phyloP scores from a whole-genome alignment of 345 rosid species.

The Sapria himalayana region DNA sequence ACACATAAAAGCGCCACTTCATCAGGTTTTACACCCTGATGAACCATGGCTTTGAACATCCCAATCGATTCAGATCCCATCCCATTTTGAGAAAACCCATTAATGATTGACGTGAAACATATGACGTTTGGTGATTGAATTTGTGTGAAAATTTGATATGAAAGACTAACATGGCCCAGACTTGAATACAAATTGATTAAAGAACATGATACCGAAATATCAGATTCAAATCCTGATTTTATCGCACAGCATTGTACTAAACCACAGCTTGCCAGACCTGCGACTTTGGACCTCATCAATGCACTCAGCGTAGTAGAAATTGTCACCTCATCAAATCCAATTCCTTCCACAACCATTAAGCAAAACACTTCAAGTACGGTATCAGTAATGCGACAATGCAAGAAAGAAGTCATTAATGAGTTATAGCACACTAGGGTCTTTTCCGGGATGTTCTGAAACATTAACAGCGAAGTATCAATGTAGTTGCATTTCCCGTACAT shows the following conservation, averaged over 20 bases:
- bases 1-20: constrained; percentile 48
- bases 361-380: constrained; percentile 52
- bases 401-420: constrained; percentile 45
- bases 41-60: constrained; percentile 34
- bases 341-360: constrained; percentile 55
- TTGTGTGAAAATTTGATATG: constrained; percentile 25
- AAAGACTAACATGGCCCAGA: constrained; percentile 34
- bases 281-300: constrained; percentile 20
- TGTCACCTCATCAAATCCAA: constrained; percentile 46
- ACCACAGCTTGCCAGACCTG: constrained; percentile 19
- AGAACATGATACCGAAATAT: constrained; percentile 50
- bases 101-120: constrained; percentile 52
- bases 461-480: constrained; percentile 27
- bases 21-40: constrained; percentile 37
- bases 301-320: constrained; percentile 47
- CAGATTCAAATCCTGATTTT: constrained; percentile 32
- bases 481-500: constrained; percentile 68
- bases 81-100: constrained; percentile 40
- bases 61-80: constrained; percentile 42
- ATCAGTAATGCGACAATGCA: constrained; percentile 28
- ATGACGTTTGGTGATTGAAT: constrained; percentile 34
- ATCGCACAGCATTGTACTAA: constrained; percentile 40
- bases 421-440: constrained; percentile 36
- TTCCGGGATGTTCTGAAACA: constrained; percentile 18
- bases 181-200: constrained; percentile 49